Evolutionary conservation across 768 basidiomycete species (phyloP), one percentile per base, ranked within the genome.

Genomic region (Mycena vitilis): DNA sequence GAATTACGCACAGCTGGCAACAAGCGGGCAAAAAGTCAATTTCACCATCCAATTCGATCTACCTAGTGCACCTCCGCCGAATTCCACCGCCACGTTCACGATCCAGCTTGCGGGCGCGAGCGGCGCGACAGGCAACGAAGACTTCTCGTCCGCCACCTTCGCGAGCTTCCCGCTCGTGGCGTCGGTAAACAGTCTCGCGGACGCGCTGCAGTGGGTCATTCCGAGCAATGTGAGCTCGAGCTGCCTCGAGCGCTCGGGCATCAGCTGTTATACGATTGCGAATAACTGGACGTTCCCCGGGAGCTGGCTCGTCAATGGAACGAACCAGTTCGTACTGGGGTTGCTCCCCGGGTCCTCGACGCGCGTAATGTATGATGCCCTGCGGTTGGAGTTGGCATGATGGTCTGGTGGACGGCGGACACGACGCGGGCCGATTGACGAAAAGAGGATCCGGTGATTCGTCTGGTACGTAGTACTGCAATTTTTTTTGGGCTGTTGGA

Each of bases 211-310:
- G 53, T 66, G 58, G 65, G 34, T 62, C 20, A 62, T 68, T 25
- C 66, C 60, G 40, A 68, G 66, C 40, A 68, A 68, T 44, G 60
- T 62, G 30, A 58, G 60, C 54, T 62, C 53, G 37, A 68, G 66
- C 48, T 63, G 60, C 47, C 55, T 62, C 11, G 60, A 68, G 66
- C 66, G 59, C 40, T 68, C 60, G 30, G 66, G 66, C 11, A 68
- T 68, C 66, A 68, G 60, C 60, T 68, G 66, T 38, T 68, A 62
- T n/a, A 62, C 66, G 16, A 48, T 68, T 9, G 55, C 54, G 11
- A 66, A 66, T 53, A 57, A 63, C 40, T 62, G 45, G 47, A 51
- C 54, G 37, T 68, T 61, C 54, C 60, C 60, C 0, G 66, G 66
- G 18, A 68, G 48, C 55, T 68, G 66, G 66, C 38, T 68, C 22